Percentiles rank a stretch among this genome's conserved stretches.
Evolutionary conservation across 768 basidiomycete species (phyloP).

Genomic region (Tephrocybe sp.): DNA sequence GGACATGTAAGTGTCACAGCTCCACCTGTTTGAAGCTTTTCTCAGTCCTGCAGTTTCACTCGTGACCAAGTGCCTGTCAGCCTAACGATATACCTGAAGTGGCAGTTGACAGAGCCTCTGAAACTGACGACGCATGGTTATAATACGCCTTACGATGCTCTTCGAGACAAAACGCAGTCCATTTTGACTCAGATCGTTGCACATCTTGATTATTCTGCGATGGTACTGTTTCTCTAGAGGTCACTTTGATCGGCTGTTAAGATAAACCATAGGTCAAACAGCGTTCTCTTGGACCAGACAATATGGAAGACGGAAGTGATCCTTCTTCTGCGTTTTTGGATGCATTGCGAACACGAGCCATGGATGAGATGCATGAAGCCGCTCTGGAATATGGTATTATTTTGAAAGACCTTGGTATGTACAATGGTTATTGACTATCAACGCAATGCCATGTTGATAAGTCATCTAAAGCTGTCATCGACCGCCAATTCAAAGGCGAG

Average conservation of each 20-base stretch:
- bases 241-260: neutral
- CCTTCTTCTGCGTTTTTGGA: conserved; percentile 77
- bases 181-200: conserved; percentile 86
- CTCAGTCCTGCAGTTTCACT: conserved; percentile 53
- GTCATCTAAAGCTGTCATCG: conserved; percentile 63
- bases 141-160: conserved; percentile 76
- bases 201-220: conserved; percentile 55
- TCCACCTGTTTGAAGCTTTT: neutral
- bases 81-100: conserved; percentile 82
- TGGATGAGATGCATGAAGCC: conserved; percentile 84
- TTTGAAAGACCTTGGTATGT: conserved; percentile 71
- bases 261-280: conserved; percentile 59
- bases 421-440: neutral
- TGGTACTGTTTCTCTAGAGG: conserved; percentile 24
- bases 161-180: conserved; percentile 81
- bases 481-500: conserved; percentile 86
- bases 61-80: conserved; percentile 85
- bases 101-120: conserved; percentile 51
- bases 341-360: conserved; percentile 75
- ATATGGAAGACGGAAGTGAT: conserved; percentile 67
- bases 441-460: neutral
- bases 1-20: conserved; percentile 57
- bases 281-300: conserved; percentile 73
- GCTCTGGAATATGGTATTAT: conserved; percentile 83
- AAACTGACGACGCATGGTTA: conserved; percentile 83